phyloP scores from a whole-genome alignment of 2,329 filamentous ascomycete genomes.

The Didymella pomorum region DNA sequence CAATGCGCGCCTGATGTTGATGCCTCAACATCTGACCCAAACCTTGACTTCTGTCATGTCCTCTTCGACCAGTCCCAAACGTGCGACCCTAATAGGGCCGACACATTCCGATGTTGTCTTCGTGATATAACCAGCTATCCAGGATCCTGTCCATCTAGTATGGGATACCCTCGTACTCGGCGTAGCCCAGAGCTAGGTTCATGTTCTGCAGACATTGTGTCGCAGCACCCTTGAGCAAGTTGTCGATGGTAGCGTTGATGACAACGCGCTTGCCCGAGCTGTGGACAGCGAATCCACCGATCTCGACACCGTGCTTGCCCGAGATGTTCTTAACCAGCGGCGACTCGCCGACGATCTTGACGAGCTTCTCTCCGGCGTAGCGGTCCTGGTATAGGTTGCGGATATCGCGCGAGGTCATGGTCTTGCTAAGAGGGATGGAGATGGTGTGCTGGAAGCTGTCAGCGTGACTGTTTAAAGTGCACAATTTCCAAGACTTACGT shows the following conservation, averaged over 20 bases:
- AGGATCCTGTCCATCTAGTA: constrained; percentile 32
- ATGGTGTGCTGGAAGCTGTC: constrained; percentile 73
- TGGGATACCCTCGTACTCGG: constrained; percentile 88
- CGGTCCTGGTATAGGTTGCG: constrained; percentile 94
- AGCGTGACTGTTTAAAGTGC: neutral
- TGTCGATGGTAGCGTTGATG: constrained; percentile 93
- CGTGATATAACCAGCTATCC: constrained; percentile 1
- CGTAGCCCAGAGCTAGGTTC: constrained; percentile 89
- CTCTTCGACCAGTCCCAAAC: constrained; percentile 18
- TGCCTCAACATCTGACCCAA: constrained; percentile 9
- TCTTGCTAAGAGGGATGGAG: constrained; percentile 83
- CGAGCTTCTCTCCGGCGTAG: constrained; percentile 93
- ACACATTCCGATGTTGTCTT: constrained; percentile 13
- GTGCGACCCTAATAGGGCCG: constrained; percentile 2
- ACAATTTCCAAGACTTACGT: constrained; percentile 54
- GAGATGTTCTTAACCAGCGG: constrained; percentile 86
- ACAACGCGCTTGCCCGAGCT: constrained; percentile 88
- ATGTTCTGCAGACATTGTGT: constrained; percentile 96
- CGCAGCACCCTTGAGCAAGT: constrained; percentile 89
- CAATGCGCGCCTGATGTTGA: constrained; percentile 8
- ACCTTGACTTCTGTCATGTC: constrained; percentile 5
- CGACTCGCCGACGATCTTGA: constrained; percentile 89
- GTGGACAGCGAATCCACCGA: constrained; percentile 95
- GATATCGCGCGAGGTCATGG: constrained; percentile 90
- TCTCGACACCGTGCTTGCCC: constrained; percentile 87